Evolutionary conservation across 306 rosid genomes (phyloP).

Genomic region (Castanea crenata): DNA sequence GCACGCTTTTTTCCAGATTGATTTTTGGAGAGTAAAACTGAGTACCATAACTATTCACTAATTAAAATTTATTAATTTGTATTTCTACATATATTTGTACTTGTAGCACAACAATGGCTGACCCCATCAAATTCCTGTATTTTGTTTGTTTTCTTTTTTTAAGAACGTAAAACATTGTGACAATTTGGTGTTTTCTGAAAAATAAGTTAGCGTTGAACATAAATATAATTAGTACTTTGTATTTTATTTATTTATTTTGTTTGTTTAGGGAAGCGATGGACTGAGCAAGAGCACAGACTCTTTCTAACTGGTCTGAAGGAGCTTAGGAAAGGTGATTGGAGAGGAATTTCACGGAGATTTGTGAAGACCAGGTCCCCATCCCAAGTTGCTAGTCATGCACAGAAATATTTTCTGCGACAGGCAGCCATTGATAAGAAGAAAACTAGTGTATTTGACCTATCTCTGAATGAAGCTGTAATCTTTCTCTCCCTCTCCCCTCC

Average conservation of each 20-base stretch:
- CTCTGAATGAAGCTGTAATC: slow-evolving; percentile 2
- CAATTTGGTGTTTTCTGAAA: background rate
- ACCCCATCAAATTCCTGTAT: background rate
- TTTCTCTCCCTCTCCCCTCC: background rate
- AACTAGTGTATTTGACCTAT: slow-evolving; percentile 59
- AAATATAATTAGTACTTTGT: no score
- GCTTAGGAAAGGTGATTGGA: slow-evolving; percentile 66
- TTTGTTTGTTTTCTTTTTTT: background rate
- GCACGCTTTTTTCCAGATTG: no score
- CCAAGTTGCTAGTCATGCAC: slow-evolving; percentile 76
- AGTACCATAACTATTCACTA: background rate
- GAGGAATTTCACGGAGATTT: slow-evolving; percentile 46
- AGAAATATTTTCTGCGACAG: slow-evolving; percentile 48
- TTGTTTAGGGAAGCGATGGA: slow-evolving; percentile 49
- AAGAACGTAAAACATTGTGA: background rate
- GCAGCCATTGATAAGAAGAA: slow-evolving; percentile 33
- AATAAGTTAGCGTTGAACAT: background rate
- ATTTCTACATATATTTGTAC: background rate
- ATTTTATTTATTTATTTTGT: background rate
- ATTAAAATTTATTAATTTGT: background rate
- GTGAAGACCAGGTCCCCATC: slow-evolving; percentile 53
- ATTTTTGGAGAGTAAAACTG: no score
- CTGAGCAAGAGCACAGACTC: slow-evolving; percentile 43
- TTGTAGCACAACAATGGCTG: no score
- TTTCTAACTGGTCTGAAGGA: slow-evolving; percentile 49